phyloP scores from a whole-genome alignment of 148 eudicot species.

The Diospyros lotus region DNA sequence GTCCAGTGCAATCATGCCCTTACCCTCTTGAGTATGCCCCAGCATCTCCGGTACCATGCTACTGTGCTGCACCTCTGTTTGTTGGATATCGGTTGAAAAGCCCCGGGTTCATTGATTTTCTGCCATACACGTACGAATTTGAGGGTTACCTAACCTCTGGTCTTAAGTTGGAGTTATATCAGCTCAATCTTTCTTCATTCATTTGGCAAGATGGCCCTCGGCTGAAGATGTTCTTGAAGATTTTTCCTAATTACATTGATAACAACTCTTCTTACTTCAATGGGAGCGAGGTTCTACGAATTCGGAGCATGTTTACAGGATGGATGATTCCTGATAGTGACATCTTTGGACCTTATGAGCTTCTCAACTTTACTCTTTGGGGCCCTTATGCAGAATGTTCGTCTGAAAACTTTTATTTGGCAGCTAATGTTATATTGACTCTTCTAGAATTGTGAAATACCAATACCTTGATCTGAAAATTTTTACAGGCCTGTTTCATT shows the following conservation, averaged over 20 bases:
- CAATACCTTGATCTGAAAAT: too few species aligned
- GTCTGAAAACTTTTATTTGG: constrained; percentile 17
- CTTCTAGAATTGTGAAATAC: too few species aligned
- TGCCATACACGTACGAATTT: constrained; percentile 39
- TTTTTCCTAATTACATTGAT: constrained; percentile 37
- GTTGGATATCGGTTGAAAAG: constrained; percentile 60
- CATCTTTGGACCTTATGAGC: constrained; percentile 63
- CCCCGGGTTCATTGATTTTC: constrained; percentile 53
- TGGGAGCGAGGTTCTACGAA: constrained; percentile 41
- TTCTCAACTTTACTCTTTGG: constrained; percentile 44
- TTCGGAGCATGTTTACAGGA: constrained; percentile 42
- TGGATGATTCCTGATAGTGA: constrained; percentile 53
- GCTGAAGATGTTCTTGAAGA: constrained; percentile 43
- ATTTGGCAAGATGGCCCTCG: constrained; percentile 63
- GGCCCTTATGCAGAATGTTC: constrained; percentile 40
- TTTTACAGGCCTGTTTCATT: neutral
- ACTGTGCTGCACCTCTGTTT: constrained; percentile 55
- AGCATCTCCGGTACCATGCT: constrained; percentile 38
- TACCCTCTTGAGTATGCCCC: constrained; percentile 53
- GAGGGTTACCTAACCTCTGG: constrained; percentile 42
- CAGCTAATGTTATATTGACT: neutral
- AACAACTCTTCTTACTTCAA: constrained; percentile 28
- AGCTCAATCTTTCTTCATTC: constrained; percentile 36
- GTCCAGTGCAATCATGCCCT: constrained; percentile 34
- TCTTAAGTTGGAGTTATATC: constrained; percentile 35